These are phyloP conservation scores for Cyclostephanos tholiformis DNA, from an alignment of 108 stramenopile species.

Conservation along the genomic window DNA sequence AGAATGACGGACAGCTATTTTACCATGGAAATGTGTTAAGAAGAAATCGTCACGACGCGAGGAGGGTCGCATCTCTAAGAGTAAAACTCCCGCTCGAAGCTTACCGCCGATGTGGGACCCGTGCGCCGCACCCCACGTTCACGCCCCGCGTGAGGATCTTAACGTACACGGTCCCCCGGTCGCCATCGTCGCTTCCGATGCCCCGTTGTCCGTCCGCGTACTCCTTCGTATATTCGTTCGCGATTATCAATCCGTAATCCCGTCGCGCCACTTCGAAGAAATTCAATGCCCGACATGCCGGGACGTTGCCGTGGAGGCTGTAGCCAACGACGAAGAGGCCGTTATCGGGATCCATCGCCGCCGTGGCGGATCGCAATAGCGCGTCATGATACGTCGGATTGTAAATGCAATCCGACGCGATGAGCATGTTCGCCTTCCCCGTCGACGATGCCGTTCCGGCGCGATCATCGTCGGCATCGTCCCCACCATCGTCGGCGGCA, in stretches of 20 bases:
- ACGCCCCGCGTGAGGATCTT: neutral
- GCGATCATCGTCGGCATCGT: no score
- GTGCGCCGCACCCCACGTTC: neutral
- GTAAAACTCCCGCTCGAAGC: no score
- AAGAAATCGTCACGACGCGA: no score
- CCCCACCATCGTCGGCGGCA: slow-evolving; percentile 61
- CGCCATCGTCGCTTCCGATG: slow-evolving; percentile 9
- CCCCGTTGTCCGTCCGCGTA: slow-evolving; percentile 14
- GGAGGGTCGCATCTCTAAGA: no score
- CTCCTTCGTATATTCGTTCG: slow-evolving; percentile 4
- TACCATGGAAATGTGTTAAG: no score
- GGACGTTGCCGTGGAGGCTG: slow-evolving; percentile 46
- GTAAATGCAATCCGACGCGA: slow-evolving; percentile 52
- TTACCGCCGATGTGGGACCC: no score
- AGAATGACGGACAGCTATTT: no score
- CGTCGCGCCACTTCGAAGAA: slow-evolving; percentile 26
- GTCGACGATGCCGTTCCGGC: no score
- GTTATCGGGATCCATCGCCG: slow-evolving; percentile 9
- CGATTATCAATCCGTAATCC: slow-evolving; percentile 14
- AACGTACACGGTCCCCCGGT: slow-evolving; percentile 15
- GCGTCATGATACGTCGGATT: slow-evolving; percentile 44
- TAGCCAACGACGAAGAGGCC: slow-evolving; percentile 38
- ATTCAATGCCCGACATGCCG: slow-evolving; percentile 14
- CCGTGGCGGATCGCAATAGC: slow-evolving; percentile 32
- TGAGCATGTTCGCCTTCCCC: slow-evolving; percentile 8